Base-by-base conservation (phyloP, 345 rosid species). In the Trapa incisa region DNA sequence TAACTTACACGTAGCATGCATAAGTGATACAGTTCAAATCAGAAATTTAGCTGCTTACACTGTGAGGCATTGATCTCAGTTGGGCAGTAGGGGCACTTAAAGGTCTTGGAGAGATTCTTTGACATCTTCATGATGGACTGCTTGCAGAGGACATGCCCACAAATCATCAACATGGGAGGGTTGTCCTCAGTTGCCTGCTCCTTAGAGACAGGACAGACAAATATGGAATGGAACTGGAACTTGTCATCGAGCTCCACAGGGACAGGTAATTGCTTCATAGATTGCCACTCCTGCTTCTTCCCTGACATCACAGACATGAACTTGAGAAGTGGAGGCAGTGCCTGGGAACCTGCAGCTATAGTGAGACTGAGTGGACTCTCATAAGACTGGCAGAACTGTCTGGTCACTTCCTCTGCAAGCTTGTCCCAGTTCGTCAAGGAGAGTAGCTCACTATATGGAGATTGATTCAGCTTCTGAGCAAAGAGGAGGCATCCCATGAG, bases 71-170 rank as follows among this genome's bases (percentile, higher is more conserved):
- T 74, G 22, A 75, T 79, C 68, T 81, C 86, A 1, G 80, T 60
- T 32, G 95, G 95, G 72, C 89, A 84, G 67, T 80, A 84, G 2
- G 91, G 88, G 39, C 95, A 88, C 73, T 84, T 88, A 65, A 88
- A 84, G 41, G 71, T 1, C 70, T 82, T 72, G 13, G 89, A 66
- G 74, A 72, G 71, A 74, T 71, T 78, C 72, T 82, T 84, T 0
- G 91, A 86, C 72, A 88, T 77, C 83, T 79, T 86, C 82, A 77
- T 75, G 71, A 88, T 84, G 3, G 91, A 84, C 64, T 86, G 86
- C 77, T 84, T 84, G 87, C 91, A 83, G 50, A 88, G 84, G 52
- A 88, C 95, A 71, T 88, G 95, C 57, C 77, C 74, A 50, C 91
- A 88, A 12, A 86, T 80, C 88, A 86, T 71, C 77, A 83, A 65